Percentiles rank a stretch among this genome's conserved stretches.
phyloP scores from a whole-genome alignment of 2,329 filamentous ascomycete species.

The Dactylellina haptotyla region DNA sequence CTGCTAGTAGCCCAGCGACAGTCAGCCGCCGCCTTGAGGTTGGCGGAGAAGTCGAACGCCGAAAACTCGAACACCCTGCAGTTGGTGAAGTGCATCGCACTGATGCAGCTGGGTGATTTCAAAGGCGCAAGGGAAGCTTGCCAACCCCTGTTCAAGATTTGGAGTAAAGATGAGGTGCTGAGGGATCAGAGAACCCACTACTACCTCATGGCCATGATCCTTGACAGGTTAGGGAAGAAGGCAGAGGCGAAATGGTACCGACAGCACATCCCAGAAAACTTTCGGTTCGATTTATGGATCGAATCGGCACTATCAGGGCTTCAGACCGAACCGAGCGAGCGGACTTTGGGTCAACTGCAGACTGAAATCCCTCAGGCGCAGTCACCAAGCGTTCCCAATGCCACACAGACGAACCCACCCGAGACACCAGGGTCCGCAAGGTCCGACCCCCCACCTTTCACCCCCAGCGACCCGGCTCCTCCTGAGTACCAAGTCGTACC shows the following conservation, averaged over 20 bases:
- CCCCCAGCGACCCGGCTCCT: constrained; percentile 47
- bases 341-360: constrained; percentile 22
- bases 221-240: constrained; percentile 49
- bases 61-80: constrained; percentile 52
- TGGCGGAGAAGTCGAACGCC: constrained; percentile 40
- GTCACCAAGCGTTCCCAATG: constrained; percentile 16
- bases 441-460: constrained; percentile 47
- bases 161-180: constrained; percentile 51
- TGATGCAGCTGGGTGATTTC: constrained; percentile 53
- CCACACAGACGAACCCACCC: constrained; percentile 26
- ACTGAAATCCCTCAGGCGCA: constrained; percentile 24
- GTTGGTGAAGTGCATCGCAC: constrained; percentile 47
- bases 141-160: constrained; percentile 50
- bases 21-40: constrained; percentile 38
- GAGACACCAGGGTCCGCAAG: constrained; percentile 36
- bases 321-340: constrained; percentile 39
- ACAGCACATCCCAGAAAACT: constrained; percentile 49
- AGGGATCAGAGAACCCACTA: constrained; percentile 53
- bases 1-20: constrained; percentile 50
- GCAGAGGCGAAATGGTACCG: constrained; percentile 52
- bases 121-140: constrained; percentile 45
- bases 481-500: constrained; percentile 44
- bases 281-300: constrained; percentile 50
- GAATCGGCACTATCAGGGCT: constrained; percentile 44
- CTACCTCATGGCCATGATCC: constrained; percentile 52